phyloP scores from a whole-genome alignment of 768 basidiomycete species.

The Guyanaporus albipodus region DNA sequence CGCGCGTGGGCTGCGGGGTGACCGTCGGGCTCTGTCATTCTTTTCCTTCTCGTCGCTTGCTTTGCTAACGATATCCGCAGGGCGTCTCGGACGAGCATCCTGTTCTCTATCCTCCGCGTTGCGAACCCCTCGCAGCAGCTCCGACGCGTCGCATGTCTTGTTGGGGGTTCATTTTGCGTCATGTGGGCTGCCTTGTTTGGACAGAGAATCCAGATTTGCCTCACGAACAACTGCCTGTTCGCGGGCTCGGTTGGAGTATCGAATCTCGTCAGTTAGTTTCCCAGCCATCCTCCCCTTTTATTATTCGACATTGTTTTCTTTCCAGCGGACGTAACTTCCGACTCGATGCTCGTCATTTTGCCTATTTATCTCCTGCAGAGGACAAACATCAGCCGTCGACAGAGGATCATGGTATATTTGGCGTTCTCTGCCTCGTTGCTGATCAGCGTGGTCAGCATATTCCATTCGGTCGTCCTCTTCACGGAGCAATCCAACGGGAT shows the following conservation, averaged over 20 bases:
- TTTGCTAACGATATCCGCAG: conserved; percentile 11
- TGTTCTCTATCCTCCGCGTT: conserved; percentile 22
- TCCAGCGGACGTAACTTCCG: conserved; percentile 21
- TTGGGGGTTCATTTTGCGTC: conserved; percentile 14
- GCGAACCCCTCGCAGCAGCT: conserved; percentile 9
- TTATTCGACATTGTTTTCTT: background rate
- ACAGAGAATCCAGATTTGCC: conserved; percentile 15
- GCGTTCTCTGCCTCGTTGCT: conserved; percentile 19
- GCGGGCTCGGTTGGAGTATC: conserved; percentile 8
- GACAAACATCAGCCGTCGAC: conserved; percentile 4
- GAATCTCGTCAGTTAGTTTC: conserved; percentile 20
- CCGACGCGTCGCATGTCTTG: background rate
- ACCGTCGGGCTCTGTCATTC: background rate
- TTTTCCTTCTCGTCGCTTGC: background rate
- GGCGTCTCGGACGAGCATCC: conserved; percentile 23
- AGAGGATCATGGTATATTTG: conserved; percentile 16
- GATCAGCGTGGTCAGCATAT: conserved; percentile 17
- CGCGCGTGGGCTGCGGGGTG: too few species aligned
- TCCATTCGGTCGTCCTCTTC: conserved; percentile 14
- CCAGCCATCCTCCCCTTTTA: background rate
- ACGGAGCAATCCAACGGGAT: background rate
- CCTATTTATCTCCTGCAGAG: conserved; percentile 13
- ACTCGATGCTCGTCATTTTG: conserved; percentile 14
- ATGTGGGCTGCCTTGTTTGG: conserved; percentile 24
- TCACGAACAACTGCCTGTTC: background rate